Conservation (phyloP, 2,329 filamentous ascomycete genomes). For the Beauveria sp. region DNA sequence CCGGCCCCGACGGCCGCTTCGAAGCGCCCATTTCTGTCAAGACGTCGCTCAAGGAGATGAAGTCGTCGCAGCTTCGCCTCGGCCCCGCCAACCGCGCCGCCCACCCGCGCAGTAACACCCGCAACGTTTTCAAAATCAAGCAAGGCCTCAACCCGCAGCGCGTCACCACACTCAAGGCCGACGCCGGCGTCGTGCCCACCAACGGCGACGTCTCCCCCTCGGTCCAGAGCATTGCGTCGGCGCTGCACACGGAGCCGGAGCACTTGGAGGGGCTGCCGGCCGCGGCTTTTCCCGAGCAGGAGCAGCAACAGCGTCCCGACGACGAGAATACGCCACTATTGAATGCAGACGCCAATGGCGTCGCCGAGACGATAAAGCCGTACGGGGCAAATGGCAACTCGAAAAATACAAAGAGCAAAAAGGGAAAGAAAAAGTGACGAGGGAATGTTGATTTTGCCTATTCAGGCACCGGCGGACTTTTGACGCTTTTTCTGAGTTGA, state of each 20-base stretch:
- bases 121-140: slow-evolving; percentile 62
- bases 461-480: too few relatives aligned
- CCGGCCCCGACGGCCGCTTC: slow-evolving; percentile 44
- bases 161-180: slow-evolving; percentile 14
- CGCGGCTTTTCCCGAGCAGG: neutral
- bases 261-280: slow-evolving; percentile 14
- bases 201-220: neutral
- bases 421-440: slow-evolving; percentile 30
- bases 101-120: slow-evolving; percentile 52
- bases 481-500: neutral
- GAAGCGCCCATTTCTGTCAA: slow-evolving; percentile 46
- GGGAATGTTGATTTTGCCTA: too few relatives aligned
- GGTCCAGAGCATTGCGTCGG: neutral
- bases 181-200: neutral
- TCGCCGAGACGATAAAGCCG: slow-evolving; percentile 14
- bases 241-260: slow-evolving; percentile 1
- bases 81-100: slow-evolving; percentile 61
- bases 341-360: slow-evolving; percentile 19
- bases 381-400: slow-evolving; percentile 8
- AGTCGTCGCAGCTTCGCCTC: slow-evolving; percentile 55
- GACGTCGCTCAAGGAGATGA: slow-evolving; percentile 55
- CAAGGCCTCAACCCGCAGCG: slow-evolving; percentile 25
- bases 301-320: neutral
- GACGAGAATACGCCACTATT: slow-evolving; percentile 26
- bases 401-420: slow-evolving; percentile 17